A percentile compares a stretch with the other conserved stretches of the same genome.
Evolutionary conservation across 768 basidiomycete species (phyloP).

Genomic region (Podaxis carcinomalis): DNA sequence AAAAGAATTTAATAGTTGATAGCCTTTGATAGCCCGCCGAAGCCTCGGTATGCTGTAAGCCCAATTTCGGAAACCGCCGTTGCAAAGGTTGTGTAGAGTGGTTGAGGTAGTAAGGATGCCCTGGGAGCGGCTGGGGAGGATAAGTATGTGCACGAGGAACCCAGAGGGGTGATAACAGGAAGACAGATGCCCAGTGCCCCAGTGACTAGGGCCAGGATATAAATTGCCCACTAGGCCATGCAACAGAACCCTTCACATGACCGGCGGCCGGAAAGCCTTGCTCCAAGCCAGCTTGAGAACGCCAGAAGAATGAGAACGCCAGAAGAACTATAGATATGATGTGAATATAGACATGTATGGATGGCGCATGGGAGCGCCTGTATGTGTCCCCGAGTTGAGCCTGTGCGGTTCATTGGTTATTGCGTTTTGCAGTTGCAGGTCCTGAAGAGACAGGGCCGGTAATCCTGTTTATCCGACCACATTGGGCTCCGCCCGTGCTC

Average conservation of each 20-base stretch:
- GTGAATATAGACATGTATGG: neutral
- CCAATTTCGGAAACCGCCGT: neutral
- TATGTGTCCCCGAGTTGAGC: neutral
- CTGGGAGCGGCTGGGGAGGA: neutral
- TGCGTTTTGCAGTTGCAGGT: neutral
- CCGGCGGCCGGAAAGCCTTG: neutral
- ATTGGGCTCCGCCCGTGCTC: neutral
- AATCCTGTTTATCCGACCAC: slow-evolving; percentile 2
- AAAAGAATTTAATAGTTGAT: neutral
- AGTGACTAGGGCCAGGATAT: neutral
- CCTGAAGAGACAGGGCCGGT: neutral
- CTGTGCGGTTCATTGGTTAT: neutral
- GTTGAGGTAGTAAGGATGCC: neutral
- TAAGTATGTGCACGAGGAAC: neutral
- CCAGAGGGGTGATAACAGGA: neutral
- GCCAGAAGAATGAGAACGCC: neutral
- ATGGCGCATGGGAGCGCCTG: neutral
- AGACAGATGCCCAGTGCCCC: neutral
- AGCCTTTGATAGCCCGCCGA: neutral
- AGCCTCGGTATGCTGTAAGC: neutral
- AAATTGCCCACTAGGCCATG: neutral
- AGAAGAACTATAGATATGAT: neutral
- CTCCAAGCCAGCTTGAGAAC: neutral
- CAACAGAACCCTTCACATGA: slow-evolving; percentile 3
- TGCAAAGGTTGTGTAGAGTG: neutral